phyloP scores from a whole-genome alignment of 306 rosid genomes.

The Trifolium dubium region DNA sequence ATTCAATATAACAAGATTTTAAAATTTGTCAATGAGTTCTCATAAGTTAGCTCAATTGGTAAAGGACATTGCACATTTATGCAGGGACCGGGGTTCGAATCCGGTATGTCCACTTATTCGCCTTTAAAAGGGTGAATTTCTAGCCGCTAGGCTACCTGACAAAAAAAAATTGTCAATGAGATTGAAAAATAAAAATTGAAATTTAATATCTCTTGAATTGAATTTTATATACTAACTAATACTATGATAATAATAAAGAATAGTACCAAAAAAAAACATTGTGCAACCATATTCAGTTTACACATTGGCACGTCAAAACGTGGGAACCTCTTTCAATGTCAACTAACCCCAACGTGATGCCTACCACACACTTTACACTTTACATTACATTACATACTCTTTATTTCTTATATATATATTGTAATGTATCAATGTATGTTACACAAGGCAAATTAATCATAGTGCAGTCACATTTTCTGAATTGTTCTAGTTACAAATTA shows the following conservation, averaged over 20 bases:
- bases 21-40: no score
- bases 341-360: conserved; percentile 57
- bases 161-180: not conserved
- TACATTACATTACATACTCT: conserved; percentile 1
- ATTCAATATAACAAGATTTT: no score
- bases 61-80: no score
- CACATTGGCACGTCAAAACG: conserved; percentile 55
- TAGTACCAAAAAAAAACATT: not conserved
- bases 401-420: not conserved
- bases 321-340: conserved; percentile 56
- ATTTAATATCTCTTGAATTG: not conserved
- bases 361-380: conserved; percentile 43
- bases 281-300: not conserved
- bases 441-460: not conserved
- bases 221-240: not conserved
- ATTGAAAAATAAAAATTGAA: not conserved
- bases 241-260: not conserved
- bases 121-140: no score
- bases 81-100: no score
- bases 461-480: conserved; percentile 18
- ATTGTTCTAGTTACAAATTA: not conserved
- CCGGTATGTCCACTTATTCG: no score
- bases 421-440: not conserved
- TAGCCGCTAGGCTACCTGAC: no score
- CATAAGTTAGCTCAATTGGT: no score